Conservation (phyloP, 1,139 yeast species). For the Hansenula lynferdii region DNA sequence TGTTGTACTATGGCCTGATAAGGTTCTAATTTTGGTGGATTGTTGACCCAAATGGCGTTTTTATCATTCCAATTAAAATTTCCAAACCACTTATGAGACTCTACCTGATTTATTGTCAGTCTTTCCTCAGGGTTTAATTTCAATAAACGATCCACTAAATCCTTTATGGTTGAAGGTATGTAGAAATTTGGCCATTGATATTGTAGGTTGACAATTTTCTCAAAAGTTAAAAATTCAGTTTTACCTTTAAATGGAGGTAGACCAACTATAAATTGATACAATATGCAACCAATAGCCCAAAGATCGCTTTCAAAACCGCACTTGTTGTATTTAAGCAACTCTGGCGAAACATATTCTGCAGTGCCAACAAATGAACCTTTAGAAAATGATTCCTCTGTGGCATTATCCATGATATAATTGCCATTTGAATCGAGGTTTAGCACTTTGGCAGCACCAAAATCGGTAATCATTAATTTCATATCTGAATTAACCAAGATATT, state of each 20-base stretch:
- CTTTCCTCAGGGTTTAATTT: constrained; percentile 62
- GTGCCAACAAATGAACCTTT: constrained; percentile 78
- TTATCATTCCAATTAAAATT: constrained; percentile 61
- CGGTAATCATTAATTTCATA: constrained; percentile 68
- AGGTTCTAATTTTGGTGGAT: constrained; percentile 71
- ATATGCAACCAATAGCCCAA: constrained; percentile 81
- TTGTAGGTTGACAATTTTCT: constrained; percentile 57
- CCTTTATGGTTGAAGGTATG: constrained; percentile 41
- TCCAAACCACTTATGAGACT: constrained; percentile 69
- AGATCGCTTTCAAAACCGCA: constrained; percentile 74
- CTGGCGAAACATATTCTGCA: constrained; percentile 79
- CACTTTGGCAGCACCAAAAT: constrained; percentile 75
- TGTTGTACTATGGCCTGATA: constrained; percentile 37
- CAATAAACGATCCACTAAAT: constrained; percentile 50
- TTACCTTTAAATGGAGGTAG: constrained; percentile 77
- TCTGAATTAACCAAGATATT: constrained; percentile 63
- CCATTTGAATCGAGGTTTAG: constrained; percentile 37
- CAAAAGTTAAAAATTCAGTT: constrained; percentile 71
- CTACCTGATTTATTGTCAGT: constrained; percentile 57
- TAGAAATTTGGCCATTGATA: constrained; percentile 50
- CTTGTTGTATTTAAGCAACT: constrained; percentile 58
- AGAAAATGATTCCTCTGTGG: constrained; percentile 16
- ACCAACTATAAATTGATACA: constrained; percentile 73
- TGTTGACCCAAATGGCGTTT: constrained; percentile 59
- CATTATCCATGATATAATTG: constrained; percentile 9